Evolutionary conservation across 2,329 filamentous ascomycete genomes (phyloP).

Genomic region (Trematosphaeria pertusa): DNA sequence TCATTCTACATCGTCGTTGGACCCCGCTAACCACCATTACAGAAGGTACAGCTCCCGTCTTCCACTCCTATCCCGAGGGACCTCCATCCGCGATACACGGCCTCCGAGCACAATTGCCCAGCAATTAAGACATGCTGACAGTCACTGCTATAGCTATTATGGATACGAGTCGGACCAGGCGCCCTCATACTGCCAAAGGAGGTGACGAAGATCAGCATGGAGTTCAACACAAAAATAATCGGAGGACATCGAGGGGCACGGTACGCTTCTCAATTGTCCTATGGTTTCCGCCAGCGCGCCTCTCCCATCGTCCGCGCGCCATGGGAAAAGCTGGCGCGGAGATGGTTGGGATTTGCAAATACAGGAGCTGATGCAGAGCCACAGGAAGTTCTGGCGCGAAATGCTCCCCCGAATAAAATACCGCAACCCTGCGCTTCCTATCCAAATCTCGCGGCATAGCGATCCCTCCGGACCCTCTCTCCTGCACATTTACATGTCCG

Average conservation of each 20-base stretch:
- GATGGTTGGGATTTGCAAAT: too few relatives aligned
- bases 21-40: constrained; percentile 26
- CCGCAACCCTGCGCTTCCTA: constrained; percentile 85
- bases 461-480: constrained; percentile 48
- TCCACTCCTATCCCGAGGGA: constrained; percentile 24
- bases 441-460: constrained; percentile 76
- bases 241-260: constrained; percentile 76
- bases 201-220: constrained; percentile 76
- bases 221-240: constrained; percentile 68
- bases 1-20: not conserved
- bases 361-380: not conserved
- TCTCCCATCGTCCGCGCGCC: not conserved
- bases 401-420: constrained; percentile 89
- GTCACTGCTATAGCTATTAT: constrained; percentile 64
- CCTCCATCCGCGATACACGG: not conserved
- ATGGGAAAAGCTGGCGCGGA: too few relatives aligned
- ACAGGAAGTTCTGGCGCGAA: constrained; percentile 86
- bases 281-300: not conserved
- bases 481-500: constrained; percentile 38
- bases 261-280: constrained; percentile 54
- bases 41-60: constrained; percentile 43
- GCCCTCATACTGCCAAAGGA: constrained; percentile 80
- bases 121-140: constrained; percentile 9
- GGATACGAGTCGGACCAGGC: constrained; percentile 80
- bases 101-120: not conserved